Base-by-base conservation (phyloP, 495 filamentous ascomycete species). In the Annulohypoxylon maeteangense region DNA sequence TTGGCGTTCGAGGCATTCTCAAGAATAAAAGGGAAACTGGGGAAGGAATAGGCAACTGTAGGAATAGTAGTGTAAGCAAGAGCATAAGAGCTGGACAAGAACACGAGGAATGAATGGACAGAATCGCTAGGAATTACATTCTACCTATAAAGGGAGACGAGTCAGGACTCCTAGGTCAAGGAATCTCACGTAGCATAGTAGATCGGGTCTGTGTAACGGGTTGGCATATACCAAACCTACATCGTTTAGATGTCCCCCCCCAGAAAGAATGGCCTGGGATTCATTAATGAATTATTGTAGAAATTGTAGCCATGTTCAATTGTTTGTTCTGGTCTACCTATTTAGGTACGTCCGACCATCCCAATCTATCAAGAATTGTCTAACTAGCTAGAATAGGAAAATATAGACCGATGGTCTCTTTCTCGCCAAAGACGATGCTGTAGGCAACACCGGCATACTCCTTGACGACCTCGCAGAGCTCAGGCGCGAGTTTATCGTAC, bases 391-490 rank as follows among this genome's bases (percentile, higher is more conserved):
- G 5, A 18, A 20, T 18, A 44, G 40, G 63, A n/a, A 55, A 75
- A 11, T 14, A 12, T 44, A 7, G n/a, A 42, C 69, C 75, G 65
- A 84, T 80, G 1, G 82, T 83, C 44, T 81, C 81, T 27, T 80
- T 78, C 70, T 85, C 84, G 0, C 84, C 82, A 32, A 78, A 61
- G 56, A 71, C 78, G 2, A 85, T 80, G 62, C 67, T 70, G 68
- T 86, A 85, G 16, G 75, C 61, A 4, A 79, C 57, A 7, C 57
- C 76, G 4, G 79, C 81, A 74, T 80, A 84, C 16, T 61, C 62
- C 53, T 78, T 70, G 4, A 76, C 80, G 45, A 76, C 62, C 5
- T 40, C 29, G 18, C 56, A 71, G 38, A 81, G 71, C 6, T 64
- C 51, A 6, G 79, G 79, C 5, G 75, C 78, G 1, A 81, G 12